These are phyloP conservation scores for Sinapis alba DNA, from an alignment of 441 rosid species.

Conservation along the genomic window DNA sequence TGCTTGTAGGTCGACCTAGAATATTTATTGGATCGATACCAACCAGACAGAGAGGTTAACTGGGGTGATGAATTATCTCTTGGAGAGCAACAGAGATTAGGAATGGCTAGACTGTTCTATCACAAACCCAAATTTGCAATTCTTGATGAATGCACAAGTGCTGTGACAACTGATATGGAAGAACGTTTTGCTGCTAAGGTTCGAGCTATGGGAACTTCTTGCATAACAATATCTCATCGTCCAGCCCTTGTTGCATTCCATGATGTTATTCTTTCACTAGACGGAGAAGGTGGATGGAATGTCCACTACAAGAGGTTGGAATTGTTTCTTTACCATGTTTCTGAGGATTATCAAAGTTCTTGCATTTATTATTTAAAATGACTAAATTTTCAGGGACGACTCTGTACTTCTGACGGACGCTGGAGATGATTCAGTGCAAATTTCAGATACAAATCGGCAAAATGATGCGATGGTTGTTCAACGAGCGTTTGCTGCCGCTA, in stretches of 20 bases:
- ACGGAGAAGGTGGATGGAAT: conserved; percentile 98
- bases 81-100: conserved; percentile 99
- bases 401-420: conserved; percentile 50
- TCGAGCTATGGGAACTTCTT: conserved; percentile 98
- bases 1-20: conserved; percentile 86
- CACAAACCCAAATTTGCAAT: conserved; percentile 99
- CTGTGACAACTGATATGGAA: conserved; percentile 99
- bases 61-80: conserved; percentile 99
- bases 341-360: conserved; percentile 16
- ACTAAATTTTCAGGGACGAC: conserved; percentile 63
- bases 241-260: conserved; percentile 99
- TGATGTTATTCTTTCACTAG: conserved; percentile 93
- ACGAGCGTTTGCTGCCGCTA: conserved; percentile 72
- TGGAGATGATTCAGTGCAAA: conserved; percentile 44
- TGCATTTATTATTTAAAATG: conserved; percentile 17
- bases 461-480: conserved; percentile 94
- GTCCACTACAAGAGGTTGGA: conserved; percentile 84
- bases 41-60: conserved; percentile 84
- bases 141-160: conserved; percentile 99
- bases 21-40: conserved; percentile 94
- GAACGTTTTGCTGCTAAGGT: conserved; percentile 97
- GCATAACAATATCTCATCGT: conserved; percentile 99
- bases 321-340: conserved; percentile 21
- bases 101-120: conserved; percentile 98
- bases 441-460: conserved; percentile 68